Conservation (phyloP, 2,329 filamentous ascomycete genomes). For the Talaromyces islandicus region DNA sequence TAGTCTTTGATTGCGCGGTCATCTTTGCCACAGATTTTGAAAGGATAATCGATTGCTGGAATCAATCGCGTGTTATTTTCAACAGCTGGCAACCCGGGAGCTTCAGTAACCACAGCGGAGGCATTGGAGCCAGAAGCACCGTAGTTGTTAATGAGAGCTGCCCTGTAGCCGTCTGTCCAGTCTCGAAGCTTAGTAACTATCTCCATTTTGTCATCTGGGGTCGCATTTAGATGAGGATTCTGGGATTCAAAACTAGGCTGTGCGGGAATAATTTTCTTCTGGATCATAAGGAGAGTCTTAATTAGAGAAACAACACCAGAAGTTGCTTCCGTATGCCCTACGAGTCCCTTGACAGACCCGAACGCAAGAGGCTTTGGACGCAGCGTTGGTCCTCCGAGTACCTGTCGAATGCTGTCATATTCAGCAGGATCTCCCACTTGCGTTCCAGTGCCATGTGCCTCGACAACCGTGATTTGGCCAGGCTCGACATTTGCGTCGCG, state of each 20-base stretch:
- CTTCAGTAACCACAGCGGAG: conserved; percentile 21
- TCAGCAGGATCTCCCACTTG: conserved; percentile 22
- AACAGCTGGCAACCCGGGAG: conserved; percentile 12
- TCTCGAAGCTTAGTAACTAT: conserved; percentile 11
- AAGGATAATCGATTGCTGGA: conserved; percentile 1
- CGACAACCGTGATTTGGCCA: conserved; percentile 23
- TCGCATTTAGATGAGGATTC: conserved; percentile 17
- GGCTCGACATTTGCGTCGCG: conserved; percentile 27
- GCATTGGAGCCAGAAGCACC: conserved; percentile 24
- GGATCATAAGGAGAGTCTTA: conserved; percentile 20
- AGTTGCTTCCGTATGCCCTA: conserved; percentile 21
- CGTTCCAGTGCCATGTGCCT: conserved; percentile 36
- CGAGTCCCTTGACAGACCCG: conserved; percentile 22
- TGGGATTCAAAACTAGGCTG: conserved; percentile 18
- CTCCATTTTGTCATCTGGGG: conserved; percentile 13
- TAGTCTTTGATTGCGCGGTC: conserved; percentile 6
- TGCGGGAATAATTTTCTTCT: conserved; percentile 18
- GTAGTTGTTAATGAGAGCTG: conserved; percentile 24
- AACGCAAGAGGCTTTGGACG: conserved; percentile 13
- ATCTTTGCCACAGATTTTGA: conserved; percentile 4
- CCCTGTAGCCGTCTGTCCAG: conserved; percentile 10
- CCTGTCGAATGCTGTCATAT: conserved; percentile 16
- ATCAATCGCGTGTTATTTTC: too few species aligned
- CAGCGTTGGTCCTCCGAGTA: conserved; percentile 12
- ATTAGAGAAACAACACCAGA: conserved; percentile 20